Evolutionary conservation across 2,329 filamentous ascomycete genomes (phyloP).

Genomic region (Pestalotiopsis sp.): DNA sequence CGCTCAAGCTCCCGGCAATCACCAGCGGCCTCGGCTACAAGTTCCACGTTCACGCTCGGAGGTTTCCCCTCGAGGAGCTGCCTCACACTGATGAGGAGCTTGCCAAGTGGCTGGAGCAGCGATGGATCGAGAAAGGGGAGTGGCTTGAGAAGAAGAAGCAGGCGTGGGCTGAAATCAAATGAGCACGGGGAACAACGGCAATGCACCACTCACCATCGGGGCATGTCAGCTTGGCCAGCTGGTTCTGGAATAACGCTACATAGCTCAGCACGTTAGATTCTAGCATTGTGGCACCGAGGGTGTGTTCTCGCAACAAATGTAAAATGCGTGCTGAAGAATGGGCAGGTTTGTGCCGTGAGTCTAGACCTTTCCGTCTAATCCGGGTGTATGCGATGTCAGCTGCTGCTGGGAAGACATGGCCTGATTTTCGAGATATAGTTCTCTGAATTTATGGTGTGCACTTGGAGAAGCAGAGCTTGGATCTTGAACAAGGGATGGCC

Average conservation of each 20-base stretch:
- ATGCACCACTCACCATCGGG: background rate
- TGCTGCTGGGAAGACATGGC: background rate
- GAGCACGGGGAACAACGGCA: background rate
- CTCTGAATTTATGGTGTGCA: background rate
- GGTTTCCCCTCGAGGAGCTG: slow-evolving; percentile 50
- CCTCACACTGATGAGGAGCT: slow-evolving; percentile 50
- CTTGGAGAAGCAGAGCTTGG: background rate
- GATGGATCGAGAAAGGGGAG: slow-evolving; percentile 56
- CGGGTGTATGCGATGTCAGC: slow-evolving; percentile 2
- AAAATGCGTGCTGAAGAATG: background rate
- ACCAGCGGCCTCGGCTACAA: slow-evolving; percentile 42
- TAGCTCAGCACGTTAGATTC: background rate
- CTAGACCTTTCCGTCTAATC: background rate
- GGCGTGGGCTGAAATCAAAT: slow-evolving; percentile 37
- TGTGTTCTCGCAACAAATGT: background rate
- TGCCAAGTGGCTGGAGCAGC: slow-evolving; percentile 53
- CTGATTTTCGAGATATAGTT: background rate
- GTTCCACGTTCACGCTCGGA: slow-evolving; percentile 53
- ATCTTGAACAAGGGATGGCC: background rate
- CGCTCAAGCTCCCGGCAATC: slow-evolving; percentile 43
- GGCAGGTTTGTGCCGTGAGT: background rate
- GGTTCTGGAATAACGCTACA: slow-evolving; percentile 13
- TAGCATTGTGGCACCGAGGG: background rate
- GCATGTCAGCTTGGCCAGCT: background rate
- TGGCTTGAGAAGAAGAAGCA: slow-evolving; percentile 48